phyloP scores from a whole-genome alignment of 805 yeast genomes.

The Wickerhamiella azymoides region DNA sequence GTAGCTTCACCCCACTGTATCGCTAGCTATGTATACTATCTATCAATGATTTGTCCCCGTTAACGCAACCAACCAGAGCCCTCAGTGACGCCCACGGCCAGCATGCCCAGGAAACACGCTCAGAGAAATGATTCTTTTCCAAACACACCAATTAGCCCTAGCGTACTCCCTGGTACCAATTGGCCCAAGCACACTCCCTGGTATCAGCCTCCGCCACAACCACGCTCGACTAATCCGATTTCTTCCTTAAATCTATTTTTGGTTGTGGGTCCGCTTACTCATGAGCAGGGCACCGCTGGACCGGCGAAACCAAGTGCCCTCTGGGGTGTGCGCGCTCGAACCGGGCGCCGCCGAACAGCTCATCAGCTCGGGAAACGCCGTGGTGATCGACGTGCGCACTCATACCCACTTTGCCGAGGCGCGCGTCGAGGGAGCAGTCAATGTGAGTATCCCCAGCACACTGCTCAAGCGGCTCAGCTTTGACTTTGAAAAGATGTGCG shows the following conservation, averaged over 20 bases:
- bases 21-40: too few species aligned
- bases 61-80: too few species aligned
- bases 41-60: too few species aligned
- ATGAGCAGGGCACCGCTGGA: slow-evolving; percentile 8
- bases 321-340: slow-evolving; percentile 1
- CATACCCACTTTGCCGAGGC: slow-evolving; percentile 53
- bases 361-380: neutral
- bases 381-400: slow-evolving; percentile 70
- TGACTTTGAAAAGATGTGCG: slow-evolving; percentile 32
- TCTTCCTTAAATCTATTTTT: neutral
- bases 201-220: too few species aligned
- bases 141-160: too few species aligned
- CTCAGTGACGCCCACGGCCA: too few species aligned
- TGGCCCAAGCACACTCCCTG: too few species aligned
- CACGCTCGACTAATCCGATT: too few species aligned
- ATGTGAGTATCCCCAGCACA: slow-evolving; percentile 83
- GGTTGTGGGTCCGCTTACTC: neutral
- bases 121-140: too few species aligned
- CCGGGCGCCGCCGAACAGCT: neutral
- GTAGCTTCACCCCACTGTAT: too few species aligned
- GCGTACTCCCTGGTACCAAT: too few species aligned
- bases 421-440: slow-evolving; percentile 49
- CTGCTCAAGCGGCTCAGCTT: slow-evolving; percentile 63
- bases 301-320: slow-evolving; percentile 9
- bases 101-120: too few species aligned